A percentile compares a stretch with the other conserved stretches of the same genome.
These are phyloP conservation scores for Pythium insidiosum DNA, from an alignment of 352 stramenopile genomes.

Conservation along the genomic window DNA sequence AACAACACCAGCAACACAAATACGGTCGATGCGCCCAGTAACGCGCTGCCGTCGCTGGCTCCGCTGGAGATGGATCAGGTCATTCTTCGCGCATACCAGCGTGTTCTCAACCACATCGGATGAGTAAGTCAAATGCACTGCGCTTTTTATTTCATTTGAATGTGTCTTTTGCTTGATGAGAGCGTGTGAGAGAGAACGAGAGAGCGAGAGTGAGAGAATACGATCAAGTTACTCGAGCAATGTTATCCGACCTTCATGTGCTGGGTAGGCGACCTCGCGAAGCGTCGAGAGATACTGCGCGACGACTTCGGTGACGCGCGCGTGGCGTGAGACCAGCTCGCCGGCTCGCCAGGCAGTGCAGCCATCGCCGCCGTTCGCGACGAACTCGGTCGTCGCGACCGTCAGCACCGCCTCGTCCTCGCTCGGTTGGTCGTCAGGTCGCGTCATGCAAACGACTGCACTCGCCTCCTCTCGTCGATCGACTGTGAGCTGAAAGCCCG, in stretches of 20 bases:
- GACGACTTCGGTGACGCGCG: constrained; percentile 33
- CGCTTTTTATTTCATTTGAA: no score
- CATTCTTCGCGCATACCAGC: constrained; percentile 9
- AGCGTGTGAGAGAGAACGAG: no score
- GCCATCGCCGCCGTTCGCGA: constrained; percentile 56
- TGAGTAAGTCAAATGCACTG: no score
- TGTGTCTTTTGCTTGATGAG: no score
- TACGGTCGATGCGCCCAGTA: no score
- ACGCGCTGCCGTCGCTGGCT: background rate
- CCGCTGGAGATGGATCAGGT: constrained; percentile 7
- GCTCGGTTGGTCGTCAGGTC: constrained; percentile 24
- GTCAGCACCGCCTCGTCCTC: constrained; percentile 33
- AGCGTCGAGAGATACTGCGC: constrained; percentile 48
- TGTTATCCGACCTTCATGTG: constrained; percentile 34
- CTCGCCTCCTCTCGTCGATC: constrained; percentile 1
- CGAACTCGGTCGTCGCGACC: constrained; percentile 70
- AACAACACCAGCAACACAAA: background rate
- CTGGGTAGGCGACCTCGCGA: constrained; percentile 36
- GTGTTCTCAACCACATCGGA: constrained; percentile 6
- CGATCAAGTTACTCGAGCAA: constrained; percentile 51
- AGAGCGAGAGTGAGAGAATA: no score
- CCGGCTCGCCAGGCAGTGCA: constrained; percentile 56
- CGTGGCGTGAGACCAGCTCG: constrained; percentile 25
- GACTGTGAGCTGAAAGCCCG: constrained; percentile 33
- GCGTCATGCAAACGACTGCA: constrained; percentile 23